Percentiles rank a stretch among this genome's conserved stretches.
Evolutionary conservation across 208 protist species (phyloP).

Genomic region (Porcisia hertigi): DNA sequence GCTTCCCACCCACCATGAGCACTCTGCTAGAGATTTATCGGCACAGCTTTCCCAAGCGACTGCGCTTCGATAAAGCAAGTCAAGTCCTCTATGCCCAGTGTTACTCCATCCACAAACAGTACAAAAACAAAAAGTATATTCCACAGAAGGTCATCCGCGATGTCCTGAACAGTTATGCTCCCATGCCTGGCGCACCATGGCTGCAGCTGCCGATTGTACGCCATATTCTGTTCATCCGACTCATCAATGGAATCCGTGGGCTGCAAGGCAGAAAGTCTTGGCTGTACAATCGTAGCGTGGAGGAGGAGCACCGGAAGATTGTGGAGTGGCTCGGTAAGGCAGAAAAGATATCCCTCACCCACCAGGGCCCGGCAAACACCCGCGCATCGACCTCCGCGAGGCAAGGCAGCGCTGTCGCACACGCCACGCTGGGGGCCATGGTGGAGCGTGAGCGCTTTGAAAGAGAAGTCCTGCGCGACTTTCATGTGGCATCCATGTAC

Average conservation of each 20-base stretch:
- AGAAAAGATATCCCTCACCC: slow-evolving; percentile 1
- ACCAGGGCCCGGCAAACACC: neutral
- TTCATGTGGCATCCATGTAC: slow-evolving; percentile 84
- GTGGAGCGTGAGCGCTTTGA: slow-evolving; percentile 82
- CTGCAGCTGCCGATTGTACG: slow-evolving; percentile 81
- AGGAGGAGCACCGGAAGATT: slow-evolving; percentile 70
- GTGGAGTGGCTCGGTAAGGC: slow-evolving; percentile 58
- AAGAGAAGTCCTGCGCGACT: slow-evolving; percentile 62
- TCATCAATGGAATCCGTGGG: slow-evolving; percentile 65
- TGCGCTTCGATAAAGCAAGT: slow-evolving; percentile 81
- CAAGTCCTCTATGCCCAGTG: slow-evolving; percentile 82
- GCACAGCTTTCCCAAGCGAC: slow-evolving; percentile 72
- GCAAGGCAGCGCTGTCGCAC: slow-evolving; percentile 7
- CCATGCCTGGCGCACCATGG: slow-evolving; percentile 60
- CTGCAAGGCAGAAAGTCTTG: slow-evolving; percentile 53
- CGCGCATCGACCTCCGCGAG: slow-evolving; percentile 1
- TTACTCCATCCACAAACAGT: slow-evolving; percentile 54
- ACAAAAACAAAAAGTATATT: slow-evolving; percentile 84
- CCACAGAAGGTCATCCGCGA: slow-evolving; percentile 58
- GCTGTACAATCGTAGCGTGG: slow-evolving; percentile 75
- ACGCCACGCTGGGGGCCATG: slow-evolving; percentile 31
- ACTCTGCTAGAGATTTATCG: slow-evolving; percentile 65
- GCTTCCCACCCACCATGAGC: slow-evolving; percentile 37
- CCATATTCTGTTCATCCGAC: slow-evolving; percentile 68
- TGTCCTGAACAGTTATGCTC: slow-evolving; percentile 57